Evolutionary conservation across 805 yeast genomes (phyloP).

Genomic region (Candida verbasci): DNA sequence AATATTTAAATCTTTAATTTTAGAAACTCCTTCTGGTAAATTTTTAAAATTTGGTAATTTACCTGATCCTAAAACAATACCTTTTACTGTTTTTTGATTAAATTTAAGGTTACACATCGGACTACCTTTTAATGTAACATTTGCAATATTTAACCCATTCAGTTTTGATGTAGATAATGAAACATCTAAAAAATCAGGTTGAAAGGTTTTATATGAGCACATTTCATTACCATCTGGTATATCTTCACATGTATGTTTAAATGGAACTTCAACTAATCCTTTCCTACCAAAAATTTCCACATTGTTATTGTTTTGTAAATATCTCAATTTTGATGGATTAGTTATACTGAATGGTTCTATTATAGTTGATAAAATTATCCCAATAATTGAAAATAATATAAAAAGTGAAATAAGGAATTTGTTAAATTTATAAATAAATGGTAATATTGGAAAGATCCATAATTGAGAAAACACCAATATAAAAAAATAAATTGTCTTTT

Average conservation of each 20-base stretch:
- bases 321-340: slow-evolving; percentile 70
- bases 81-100: slow-evolving; percentile 41
- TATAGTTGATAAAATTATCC: slow-evolving; percentile 34
- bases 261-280: slow-evolving; percentile 44
- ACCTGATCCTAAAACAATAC: slow-evolving; percentile 50
- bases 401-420: slow-evolving; percentile 42
- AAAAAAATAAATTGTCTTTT: slow-evolving; percentile 27
- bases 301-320: slow-evolving; percentile 58
- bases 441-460: slow-evolving; percentile 49
- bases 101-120: slow-evolving; percentile 58
- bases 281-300: slow-evolving; percentile 50
- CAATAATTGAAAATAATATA: slow-evolving; percentile 29
- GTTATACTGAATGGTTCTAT: slow-evolving; percentile 55
- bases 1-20: slow-evolving; percentile 39
- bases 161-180: slow-evolving; percentile 47
- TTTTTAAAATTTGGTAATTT: slow-evolving; percentile 10
- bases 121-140: slow-evolving; percentile 48
- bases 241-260: slow-evolving; percentile 55
- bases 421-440: slow-evolving; percentile 68
- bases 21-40: slow-evolving; percentile 45
- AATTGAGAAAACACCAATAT: slow-evolving; percentile 25
- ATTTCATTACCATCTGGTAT: slow-evolving; percentile 44
- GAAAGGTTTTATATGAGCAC: slow-evolving; percentile 49
- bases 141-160: slow-evolving; percentile 65
- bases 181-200: slow-evolving; percentile 41